Evolutionary conservation across 768 basidiomycete genomes (phyloP).

Genomic region (Trametes meyenii): DNA sequence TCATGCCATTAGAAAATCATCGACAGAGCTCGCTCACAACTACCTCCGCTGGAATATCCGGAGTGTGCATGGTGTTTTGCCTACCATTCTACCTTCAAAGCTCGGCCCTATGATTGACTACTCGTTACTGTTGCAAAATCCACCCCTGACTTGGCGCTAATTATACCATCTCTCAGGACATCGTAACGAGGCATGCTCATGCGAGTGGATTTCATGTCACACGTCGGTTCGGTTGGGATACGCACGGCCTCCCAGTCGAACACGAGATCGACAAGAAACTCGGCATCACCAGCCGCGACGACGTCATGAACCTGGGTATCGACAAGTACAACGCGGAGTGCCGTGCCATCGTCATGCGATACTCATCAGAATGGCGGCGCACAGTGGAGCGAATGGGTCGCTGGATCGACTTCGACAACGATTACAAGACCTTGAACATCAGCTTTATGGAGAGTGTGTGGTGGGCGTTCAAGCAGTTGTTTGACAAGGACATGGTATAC

Average conservation of each 20-base stretch:
- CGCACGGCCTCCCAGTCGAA: constrained; percentile 97
- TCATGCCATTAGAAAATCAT: too few species aligned
- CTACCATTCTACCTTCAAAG: too few species aligned
- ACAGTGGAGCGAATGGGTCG: constrained; percentile 98
- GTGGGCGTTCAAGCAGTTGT: constrained; percentile 98
- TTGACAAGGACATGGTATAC: constrained; percentile 90
- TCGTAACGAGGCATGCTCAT: constrained; percentile 95
- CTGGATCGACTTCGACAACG: constrained; percentile 99
- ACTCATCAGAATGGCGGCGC: constrained; percentile 88
- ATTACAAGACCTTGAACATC: constrained; percentile 95
- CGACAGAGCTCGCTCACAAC: too few species aligned
- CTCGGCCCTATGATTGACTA: too few species aligned
- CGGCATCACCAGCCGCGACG: constrained; percentile 87
- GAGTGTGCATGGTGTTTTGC: too few species aligned
- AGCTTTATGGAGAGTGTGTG: constrained; percentile 98
- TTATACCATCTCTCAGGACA: constrained; percentile 61
- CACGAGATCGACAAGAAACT: constrained; percentile 99
- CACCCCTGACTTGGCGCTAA: neutral
- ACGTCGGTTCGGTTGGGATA: constrained; percentile 98
- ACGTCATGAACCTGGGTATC: constrained; percentile 95
- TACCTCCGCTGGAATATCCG: too few species aligned
- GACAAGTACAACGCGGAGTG: constrained; percentile 98
- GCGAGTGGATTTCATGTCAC: constrained; percentile 91
- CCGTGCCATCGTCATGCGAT: constrained; percentile 95
- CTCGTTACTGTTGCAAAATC: neutral